Evolutionary conservation across 2,329 filamentous ascomycete genomes (phyloP), one percentile per base, ranked within the genome.

Genomic region (Hyphodiscus sp.): DNA sequence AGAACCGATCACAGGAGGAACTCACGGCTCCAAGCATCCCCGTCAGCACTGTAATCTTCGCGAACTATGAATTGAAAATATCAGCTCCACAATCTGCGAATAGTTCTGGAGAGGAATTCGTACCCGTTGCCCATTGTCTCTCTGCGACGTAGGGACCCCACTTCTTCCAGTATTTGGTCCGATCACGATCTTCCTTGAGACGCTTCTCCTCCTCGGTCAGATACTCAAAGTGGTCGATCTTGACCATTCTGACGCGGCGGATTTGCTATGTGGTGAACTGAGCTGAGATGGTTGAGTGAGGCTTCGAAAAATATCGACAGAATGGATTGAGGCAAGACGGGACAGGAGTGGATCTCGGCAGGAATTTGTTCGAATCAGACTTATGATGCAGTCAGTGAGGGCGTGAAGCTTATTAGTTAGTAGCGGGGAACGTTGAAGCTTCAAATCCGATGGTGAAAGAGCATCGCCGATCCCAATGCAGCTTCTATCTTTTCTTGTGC

Each of bases 81-180:
- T 59, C 43, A 57, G 50, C n/a, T 49, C 20, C 42, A 48, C 11
- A 45, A 20, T 50, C 47, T 49, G 9, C 18, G 30, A 46, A 20
- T 47, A 13, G 41, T 52, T 10, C 15, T 23, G 20, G 41, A 11
- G 44, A 18, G 53, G 16, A 20, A 44, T 1, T 20, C 41, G 44
- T 81, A 87, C 89, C 91, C 62, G 91, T 96, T 54, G 91, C 91
- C 92, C 92, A 96, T 76, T 96, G 91, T 68, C 91, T 80, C 76
- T 97, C 92, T 52, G 91, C 84, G 64, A 95, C 86, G 68, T 96
- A 97, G 20, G 91, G 86, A 52, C 92, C 92, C 91, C 91, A 96
- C 83, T 87, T 90, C 82, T 97, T 97, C 92, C 92, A 97, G 76
- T 97, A 97, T 71, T 89, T 92, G 61, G 74, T 81, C 59, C 86